Conservation (phyloP, 2,329 filamentous ascomycete species). For the Cordyceps fumosorosea region DNA sequence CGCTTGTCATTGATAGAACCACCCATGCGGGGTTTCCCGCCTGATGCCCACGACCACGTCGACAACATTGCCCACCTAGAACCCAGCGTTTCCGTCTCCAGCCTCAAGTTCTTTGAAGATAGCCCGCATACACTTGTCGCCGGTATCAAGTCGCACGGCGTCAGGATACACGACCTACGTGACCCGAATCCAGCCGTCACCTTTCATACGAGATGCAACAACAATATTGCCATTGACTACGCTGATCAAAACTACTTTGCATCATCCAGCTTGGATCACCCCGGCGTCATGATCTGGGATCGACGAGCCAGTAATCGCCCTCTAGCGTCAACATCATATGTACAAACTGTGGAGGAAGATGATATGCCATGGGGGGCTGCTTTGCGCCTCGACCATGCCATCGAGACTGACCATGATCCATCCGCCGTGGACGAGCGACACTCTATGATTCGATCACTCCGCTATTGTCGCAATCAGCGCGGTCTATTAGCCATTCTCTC, state of each 20-base stretch:
- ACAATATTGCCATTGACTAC: conserved; percentile 71
- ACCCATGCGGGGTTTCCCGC: conserved; percentile 42
- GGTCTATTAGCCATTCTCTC: conserved; percentile 57
- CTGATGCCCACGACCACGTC: conserved; percentile 41
- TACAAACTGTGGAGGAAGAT: conserved; percentile 53
- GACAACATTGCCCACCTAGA: conserved; percentile 55
- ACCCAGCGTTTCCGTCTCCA: conserved; percentile 68
- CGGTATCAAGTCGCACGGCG: conserved; percentile 67
- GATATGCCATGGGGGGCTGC: conserved; percentile 57
- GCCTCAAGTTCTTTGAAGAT: conserved; percentile 74
- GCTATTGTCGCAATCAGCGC: conserved; percentile 56
- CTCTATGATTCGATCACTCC: conserved; percentile 55
- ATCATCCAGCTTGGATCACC: conserved; percentile 68
- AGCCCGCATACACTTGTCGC: conserved; percentile 69
- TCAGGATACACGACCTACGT: conserved; percentile 72
- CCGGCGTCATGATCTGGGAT: conserved; percentile 73
- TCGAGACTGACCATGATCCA: conserved; percentile 47
- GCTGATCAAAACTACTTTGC: conserved; percentile 78
- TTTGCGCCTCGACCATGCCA: conserved; percentile 49
- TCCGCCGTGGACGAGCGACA: conserved; percentile 47
- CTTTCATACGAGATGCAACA: conserved; percentile 62
- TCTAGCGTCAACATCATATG: conserved; percentile 47
- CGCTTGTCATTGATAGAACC: conserved; percentile 47
- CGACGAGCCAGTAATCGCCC: conserved; percentile 53
- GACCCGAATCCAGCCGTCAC: conserved; percentile 46